Percentiles rank a stretch among this genome's conserved stretches.
Evolutionary conservation across 1,284 basidiomycete genomes (phyloP).

Genomic region (Ceratobasidium theobromae): DNA sequence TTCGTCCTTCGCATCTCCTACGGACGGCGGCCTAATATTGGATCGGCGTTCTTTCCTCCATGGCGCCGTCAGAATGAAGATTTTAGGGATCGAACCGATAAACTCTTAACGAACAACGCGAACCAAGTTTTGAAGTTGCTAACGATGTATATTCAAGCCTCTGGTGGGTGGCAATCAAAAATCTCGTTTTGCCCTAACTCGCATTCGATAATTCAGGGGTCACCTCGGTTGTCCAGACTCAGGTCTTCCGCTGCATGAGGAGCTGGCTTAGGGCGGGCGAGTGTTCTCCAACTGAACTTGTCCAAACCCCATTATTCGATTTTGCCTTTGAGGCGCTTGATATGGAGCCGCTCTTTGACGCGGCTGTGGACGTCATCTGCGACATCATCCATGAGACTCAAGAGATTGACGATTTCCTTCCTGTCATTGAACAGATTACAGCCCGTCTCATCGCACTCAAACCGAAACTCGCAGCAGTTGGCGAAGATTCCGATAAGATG

Average conservation of each 20-base stretch:
- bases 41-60: conserved; percentile 28
- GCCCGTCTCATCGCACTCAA: conserved; percentile 77
- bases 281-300: conserved; percentile 64
- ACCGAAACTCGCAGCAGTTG: conserved; percentile 57
- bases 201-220: conserved; percentile 58
- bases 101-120: conserved; percentile 73
- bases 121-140: conserved; percentile 76
- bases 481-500: conserved; percentile 85
- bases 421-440: conserved; percentile 83
- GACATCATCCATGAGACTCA: conserved; percentile 98
- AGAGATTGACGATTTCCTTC: conserved; percentile 93
- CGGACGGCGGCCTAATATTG: conserved; percentile 31
- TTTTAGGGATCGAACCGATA: conserved; percentile 64
- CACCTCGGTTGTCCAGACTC: conserved; percentile 76
- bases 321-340: conserved; percentile 83
- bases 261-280: conserved; percentile 92
- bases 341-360: conserved; percentile 87
- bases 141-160: conserved; percentile 86
- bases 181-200: not conserved
- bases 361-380: conserved; percentile 89
- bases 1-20: conserved; percentile 24
- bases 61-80: conserved; percentile 72
- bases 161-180: conserved; percentile 58
- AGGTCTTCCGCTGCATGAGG: conserved; percentile 85
- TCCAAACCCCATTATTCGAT: conserved; percentile 79